Evolutionary conservation across 2,329 filamentous ascomycete species (phyloP), one percentile per base, ranked within the genome.

Genomic region (Alternaria alternata): DNA sequence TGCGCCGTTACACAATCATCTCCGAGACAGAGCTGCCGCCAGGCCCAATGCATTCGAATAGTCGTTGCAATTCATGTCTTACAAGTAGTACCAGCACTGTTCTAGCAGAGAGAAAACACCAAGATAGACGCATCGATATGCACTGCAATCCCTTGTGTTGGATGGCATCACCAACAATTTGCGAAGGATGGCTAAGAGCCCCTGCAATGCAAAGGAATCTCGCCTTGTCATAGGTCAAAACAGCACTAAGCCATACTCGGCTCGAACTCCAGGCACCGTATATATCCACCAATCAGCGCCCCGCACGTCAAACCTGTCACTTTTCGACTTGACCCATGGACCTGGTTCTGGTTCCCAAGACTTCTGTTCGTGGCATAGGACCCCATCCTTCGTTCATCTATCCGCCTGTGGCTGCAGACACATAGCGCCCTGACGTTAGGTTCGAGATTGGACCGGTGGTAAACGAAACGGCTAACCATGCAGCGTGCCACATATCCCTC

Each of bases 381-480:
- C 61, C 56, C 58, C 60, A 58, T 66, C 59, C 63, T 68, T 61
- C 54, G 57, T 54, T 58, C 59, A 68, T 70, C 49, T 66, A 62
- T 66, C 47, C 60, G 59, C 61, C 62, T 65, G 59, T 60, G 42
- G 62, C 64, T 66, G 55, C 59, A 70, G 59, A 67, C 70, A 64
- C 64, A 63, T 54, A 57, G 61, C 51, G 49, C 56, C 59, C 66
- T 64, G 62, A 58, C 63, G 63, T 59, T 51, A 49, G 54, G 53
- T 55, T 66, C 59, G 49, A 62, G 59, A 67, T 67, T 61, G 63
- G 59, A 61, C 61, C 53, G 61, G 62, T 64, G 65, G 62, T 66
- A 70, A 68, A 70, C 70, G 70, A 72, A 71, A 73, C 68, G 63
- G 67, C 51, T 56, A 61, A 57, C 59, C 49, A 61, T 66, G 55